Base-by-base conservation (phyloP, 2,329 filamentous ascomycete genomes). In the Ophiostoma montium region DNA sequence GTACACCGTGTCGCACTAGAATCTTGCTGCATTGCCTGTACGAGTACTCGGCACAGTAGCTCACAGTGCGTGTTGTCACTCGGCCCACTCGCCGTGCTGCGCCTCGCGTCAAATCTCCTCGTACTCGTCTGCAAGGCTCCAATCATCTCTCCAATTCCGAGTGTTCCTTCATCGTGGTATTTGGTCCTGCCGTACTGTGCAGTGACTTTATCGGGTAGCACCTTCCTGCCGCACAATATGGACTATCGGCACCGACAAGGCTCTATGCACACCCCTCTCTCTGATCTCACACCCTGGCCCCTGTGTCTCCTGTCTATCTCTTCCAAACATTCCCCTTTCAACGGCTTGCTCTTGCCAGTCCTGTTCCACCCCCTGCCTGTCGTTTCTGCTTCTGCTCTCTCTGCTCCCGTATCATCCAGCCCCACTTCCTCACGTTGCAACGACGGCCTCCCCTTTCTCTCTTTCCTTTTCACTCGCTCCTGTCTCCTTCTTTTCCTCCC, bases 91-190 rank as follows among this genome's bases (percentile, higher is more conserved):
- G 19, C n/a, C 38, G 10, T 47, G 51, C 54, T 55, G 54, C 54
- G 54, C 54, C 54, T 54, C 54, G 52, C 49, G 50, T 53, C 54
- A 50, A 55, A 54, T 54, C 54, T 54, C 52, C 50, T 8, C 23
- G 23, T 27, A 27, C 23, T 27, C 23, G 23, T 27, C 23, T 27
- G 23, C 23, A 27, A 27, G 23, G 23, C 23, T 27, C 23, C 23
- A 27, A 27, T 27, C 23, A 27, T 27, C 8, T 47, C 49, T 53
- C 44, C 46, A 43, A 46, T 47, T 33, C 45, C 23, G 31, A 18
- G 32, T 33, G 43, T 47, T 35, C 47, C 46, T 36, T 49, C 47
- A 45, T 42, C 21, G 42, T 46, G 13, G 47, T 46, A n/a, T 47
- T 51, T 35, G 49, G 47, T 27, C 23, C 23, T 27, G 23, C 23